These are phyloP conservation scores for Lactifluus subvellereus DNA, from an alignment of 768 basidiomycete genomes.

Conservation along the genomic window DNA sequence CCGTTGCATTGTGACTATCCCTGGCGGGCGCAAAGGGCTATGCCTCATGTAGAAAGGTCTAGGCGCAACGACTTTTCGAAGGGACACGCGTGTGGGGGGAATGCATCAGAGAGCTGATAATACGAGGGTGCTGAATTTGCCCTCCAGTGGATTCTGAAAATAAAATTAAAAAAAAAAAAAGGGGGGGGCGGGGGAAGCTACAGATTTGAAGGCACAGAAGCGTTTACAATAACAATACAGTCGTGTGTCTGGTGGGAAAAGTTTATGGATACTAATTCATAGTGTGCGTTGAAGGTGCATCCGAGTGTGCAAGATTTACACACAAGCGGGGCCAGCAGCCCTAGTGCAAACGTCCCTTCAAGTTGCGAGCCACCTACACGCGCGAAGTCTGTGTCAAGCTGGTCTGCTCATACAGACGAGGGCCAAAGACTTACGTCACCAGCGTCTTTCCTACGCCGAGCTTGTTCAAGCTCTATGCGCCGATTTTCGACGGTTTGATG, in stretches of 20 bases:
- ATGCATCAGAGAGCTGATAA: not conserved
- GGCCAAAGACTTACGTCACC: slow-evolving; percentile 27
- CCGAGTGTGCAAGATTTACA: not conserved
- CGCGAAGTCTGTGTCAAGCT: not conserved
- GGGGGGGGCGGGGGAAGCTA: not conserved
- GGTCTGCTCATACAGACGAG: not conserved
- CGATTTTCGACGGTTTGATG: slow-evolving; percentile 28
- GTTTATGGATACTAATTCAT: not conserved
- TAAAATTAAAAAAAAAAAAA: too few relatives aligned
- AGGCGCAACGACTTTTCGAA: slow-evolving; percentile 4
- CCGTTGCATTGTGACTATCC: not conserved
- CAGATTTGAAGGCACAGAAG: not conserved
- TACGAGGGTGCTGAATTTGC: too few relatives aligned
- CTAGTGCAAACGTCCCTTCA: slow-evolving; percentile 1
- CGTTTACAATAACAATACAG: not conserved
- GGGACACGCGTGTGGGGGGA: not conserved
- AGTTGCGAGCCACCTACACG: slow-evolving; percentile 2
- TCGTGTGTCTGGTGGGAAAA: not conserved
- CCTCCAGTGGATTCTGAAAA: not conserved
- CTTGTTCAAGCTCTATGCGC: slow-evolving; percentile 26
- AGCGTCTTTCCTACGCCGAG: slow-evolving; percentile 29
- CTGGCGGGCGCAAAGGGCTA: slow-evolving; percentile 1
- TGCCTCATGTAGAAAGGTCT: slow-evolving; percentile 4
- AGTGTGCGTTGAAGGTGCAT: too few relatives aligned
- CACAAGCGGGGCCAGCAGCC: not conserved